Evolutionary conservation across 768 basidiomycete species (phyloP), one percentile per base, ranked within the genome.

Genomic region (Vararia minispora): DNA sequence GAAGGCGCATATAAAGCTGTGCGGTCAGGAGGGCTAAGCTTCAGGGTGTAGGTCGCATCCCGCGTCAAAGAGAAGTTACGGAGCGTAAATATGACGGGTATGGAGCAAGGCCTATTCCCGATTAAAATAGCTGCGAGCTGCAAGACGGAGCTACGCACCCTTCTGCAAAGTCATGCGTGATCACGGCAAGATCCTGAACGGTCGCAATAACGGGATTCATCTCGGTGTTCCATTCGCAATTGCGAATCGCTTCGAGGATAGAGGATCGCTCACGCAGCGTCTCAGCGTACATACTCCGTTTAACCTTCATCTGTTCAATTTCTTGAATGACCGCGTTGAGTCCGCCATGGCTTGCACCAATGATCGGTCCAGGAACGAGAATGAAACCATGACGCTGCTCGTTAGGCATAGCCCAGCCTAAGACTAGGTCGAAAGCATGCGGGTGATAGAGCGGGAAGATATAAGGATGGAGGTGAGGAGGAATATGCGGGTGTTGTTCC

Each of bases 241-340:
- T 57, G 25, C 74, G 64, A 28, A 95, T 69, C 7, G 77, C 74
- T 35, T 74, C 64, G 36, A 92, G 51, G 23, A 92, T 60, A 35
- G 76, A 74, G 46, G 58, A 55, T 52, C 75, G 76, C 57, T 90
- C 78, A 33, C 81, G 66, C 44, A 72, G 74, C 4, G 90, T 94
- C 63, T 97, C 89, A 16, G 87, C 88, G 52, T 89, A 97, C 72
- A 95, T 88, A 45, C 74, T 87, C 31, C 89, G 71, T 43, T 78
- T 83, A 17, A 68, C 68, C 58, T 85, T 84, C 9, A 69, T 68
- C 31, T 59, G 63, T 50, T 77, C 76, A 8, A 72, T 69, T 14
- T 70, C 65, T 33, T 72, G 66, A 5, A 90, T 66, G 26, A 79
- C 62, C 33, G 69, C 66, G 13, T 72, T 64, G 41, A 94, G 63